Evolutionary conservation across 202 grass and related monocot genomes (phyloP), one percentile per base, ranked within the genome.

Genomic region (Digitaria exilis): DNA sequence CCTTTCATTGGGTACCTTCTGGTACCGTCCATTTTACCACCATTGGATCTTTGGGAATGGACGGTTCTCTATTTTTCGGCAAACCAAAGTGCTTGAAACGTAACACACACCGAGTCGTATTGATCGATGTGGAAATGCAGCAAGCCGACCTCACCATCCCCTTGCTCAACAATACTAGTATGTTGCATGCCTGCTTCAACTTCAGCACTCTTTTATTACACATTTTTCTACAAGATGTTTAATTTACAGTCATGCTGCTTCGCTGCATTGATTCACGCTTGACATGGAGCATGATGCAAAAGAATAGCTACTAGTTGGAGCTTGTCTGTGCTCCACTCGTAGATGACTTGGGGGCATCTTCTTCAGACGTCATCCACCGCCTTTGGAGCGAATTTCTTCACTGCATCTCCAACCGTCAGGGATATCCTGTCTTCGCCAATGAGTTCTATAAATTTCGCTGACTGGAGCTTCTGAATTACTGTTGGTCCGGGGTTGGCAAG

Each of bases 391-490:
- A 88, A 89, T 82, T 64, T 80, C 57, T 87, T 89, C 51, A 98
- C 91, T 0, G 91, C 96, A 0, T 94, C 91, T 22, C 42, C 81
- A 10, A 94, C 89, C 0, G 90, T 93, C 17, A 98, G 78, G 78
- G 78, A 94, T 15, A 98, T 88, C 59, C 85, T 92, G 29, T 96
- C 85, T 7, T 93, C 69, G 0, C 93, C 87, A 2, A 98, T 87
- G 24, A 83, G 73, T 0, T 93, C 85, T 0, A 60, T 84, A 77
- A 94, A 96, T 68, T 92, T 87, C 0, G 96, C 80, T 17, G 74
- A 50, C 4, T 26, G 70, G 45, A 95, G 83, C 89, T 98, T 98
- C 73, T 90, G 87, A 4, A 90, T 92, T 37, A 98, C 96, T 17
- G 51, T 14, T 0, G 83, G 74, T 0, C 96, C 93, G 0, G 93